These are phyloP conservation scores for Carex arenaria DNA, from an alignment of 202 grass and related monocot species.

Conservation along the genomic window DNA sequence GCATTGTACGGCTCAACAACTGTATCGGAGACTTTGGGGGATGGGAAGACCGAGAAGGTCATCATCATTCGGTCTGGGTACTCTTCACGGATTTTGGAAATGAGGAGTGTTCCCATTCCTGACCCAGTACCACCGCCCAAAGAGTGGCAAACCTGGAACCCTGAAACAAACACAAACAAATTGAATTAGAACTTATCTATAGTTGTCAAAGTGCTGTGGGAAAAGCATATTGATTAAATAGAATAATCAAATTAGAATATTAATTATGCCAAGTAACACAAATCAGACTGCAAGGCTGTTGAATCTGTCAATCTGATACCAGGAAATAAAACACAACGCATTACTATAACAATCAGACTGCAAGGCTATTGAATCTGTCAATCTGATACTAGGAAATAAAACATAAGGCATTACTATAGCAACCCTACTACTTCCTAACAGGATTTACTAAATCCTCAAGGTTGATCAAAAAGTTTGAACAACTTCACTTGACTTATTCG, in stretches of 20 bases:
- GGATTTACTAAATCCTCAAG: background rate
- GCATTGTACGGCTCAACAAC: conserved; percentile 77
- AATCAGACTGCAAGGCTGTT: background rate
- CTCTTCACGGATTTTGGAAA: conserved; percentile 63
- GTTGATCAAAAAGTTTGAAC: background rate
- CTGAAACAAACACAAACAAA: conserved; percentile 13
- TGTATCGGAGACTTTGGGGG: conserved; percentile 63
- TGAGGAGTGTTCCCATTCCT: conserved; percentile 80
- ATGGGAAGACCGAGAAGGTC: conserved; percentile 66
- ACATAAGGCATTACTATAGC: background rate
- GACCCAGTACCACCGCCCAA: conserved; percentile 62
- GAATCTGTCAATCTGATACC: background rate
- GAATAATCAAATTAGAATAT: background rate
- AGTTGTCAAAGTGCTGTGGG: background rate
- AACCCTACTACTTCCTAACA: background rate
- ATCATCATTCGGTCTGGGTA: conserved; percentile 71
- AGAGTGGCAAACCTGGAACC: conserved; percentile 69
- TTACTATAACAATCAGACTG: background rate
- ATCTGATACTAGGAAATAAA: background rate
- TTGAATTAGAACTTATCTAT: background rate
- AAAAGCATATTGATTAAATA: background rate
- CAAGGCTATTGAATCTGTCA: background rate
- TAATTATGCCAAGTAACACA: background rate
- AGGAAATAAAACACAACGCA: background rate
- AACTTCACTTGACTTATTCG: background rate